Evolutionary conservation across 2,329 filamentous ascomycete genomes (phyloP), one percentile per base, ranked within the genome.

Genomic region (Aspergillus neoniger): DNA sequence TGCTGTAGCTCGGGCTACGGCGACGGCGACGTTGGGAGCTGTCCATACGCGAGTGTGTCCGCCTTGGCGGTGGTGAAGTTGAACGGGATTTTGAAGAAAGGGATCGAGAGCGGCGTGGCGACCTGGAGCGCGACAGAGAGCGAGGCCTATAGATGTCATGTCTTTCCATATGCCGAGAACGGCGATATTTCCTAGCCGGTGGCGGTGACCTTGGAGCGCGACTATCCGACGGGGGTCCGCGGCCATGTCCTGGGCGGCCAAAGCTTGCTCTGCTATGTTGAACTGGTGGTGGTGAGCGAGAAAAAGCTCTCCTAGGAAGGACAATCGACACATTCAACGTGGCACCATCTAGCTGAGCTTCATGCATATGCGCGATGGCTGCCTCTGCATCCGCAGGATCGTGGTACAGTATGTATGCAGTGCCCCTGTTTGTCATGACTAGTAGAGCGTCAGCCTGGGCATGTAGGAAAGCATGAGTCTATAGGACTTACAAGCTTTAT

Each of bases 311-410:
- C 53, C 90, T 86, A 0, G 92, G 92, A 38, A 96, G 82, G 25
- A 96, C 91, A 66, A 97, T 95, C 48, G 91, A 95, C 52, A 97
- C 93, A 70, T 89, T 90, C 71, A 97, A 88, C 41, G 87, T 83
- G 21, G 88, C 86, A 55, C 92, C 92, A 75, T 97, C 93, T 28
- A 96, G 80, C 72, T 96, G 91, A n/a, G 91, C 92, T 79, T 99
- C 95, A 76, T 99, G 95, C 95, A 99, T 98, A 74, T 96, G 91
- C 17, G 93, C 87, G 68, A 97, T 96, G 28, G 95, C 95, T 14
- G 87, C 83, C 77, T 97, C 92, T 23, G 95, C 94, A 65, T 94
- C 90, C 53, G 85, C 82, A 65, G 92, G 86, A 66, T 89, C 83
- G 57, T 87, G 82, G 77, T 90, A 99, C 44, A 96, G 83, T 64